Evolutionary conservation across 2,329 filamentous ascomycete genomes (phyloP).

Genomic region (Ascomycota sp.): DNA sequence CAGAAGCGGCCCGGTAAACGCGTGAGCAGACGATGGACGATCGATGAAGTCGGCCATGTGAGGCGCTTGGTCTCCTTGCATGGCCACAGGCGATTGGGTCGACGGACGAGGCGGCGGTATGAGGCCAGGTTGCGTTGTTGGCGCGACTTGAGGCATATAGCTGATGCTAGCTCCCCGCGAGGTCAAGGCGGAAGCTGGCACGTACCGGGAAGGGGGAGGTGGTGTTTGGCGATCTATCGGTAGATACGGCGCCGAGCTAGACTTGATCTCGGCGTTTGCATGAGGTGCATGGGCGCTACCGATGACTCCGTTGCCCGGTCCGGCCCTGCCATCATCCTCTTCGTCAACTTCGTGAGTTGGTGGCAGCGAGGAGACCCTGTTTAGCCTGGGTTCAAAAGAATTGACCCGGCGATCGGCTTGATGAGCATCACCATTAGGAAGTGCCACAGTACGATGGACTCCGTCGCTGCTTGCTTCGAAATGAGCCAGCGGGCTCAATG

Average conservation of each 20-base stretch:
- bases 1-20: constrained; percentile 16
- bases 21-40: constrained; percentile 33
- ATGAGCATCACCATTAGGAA: constrained; percentile 17
- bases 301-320: constrained; percentile 7
- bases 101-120: constrained; percentile 37
- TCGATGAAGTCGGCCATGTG: constrained; percentile 22
- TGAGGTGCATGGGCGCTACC: constrained; percentile 8
- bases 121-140: constrained; percentile 18
- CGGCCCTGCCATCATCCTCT: constrained; percentile 18
- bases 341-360: constrained; percentile 43
- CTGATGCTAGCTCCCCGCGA: constrained; percentile 31
- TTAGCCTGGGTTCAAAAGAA: constrained; percentile 33
- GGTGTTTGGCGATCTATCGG: constrained; percentile 23
- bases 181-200: constrained; percentile 28
- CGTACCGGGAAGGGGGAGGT: constrained; percentile 20
- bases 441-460: constrained; percentile 5
- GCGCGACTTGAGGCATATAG: constrained; percentile 24
- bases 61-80: constrained; percentile 17
- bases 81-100: constrained; percentile 38
- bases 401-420: constrained; percentile 26
- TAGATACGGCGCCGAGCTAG: constrained; percentile 14
- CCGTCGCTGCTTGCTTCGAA: constrained; percentile 32
- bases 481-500: constrained; percentile 44
- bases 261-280: constrained; percentile 13
- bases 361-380: constrained; percentile 35